Evolutionary conservation across 2,329 filamentous ascomycete genomes (phyloP).

Genomic region (Colletotrichum agaves): DNA sequence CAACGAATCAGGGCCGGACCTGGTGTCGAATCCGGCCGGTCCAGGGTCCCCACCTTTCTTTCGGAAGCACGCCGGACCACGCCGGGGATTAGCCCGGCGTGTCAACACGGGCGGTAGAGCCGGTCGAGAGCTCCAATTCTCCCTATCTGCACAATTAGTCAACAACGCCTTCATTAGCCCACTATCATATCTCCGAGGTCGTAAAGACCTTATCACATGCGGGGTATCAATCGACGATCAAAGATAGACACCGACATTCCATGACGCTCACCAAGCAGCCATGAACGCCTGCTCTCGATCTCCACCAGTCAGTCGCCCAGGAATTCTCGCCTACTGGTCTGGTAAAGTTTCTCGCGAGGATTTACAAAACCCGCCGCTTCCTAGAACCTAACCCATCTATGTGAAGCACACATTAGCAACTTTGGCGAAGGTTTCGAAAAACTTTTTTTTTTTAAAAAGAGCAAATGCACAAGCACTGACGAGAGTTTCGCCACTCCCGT

Average conservation of each 20-base stretch:
- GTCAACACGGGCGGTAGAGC: too few species aligned
- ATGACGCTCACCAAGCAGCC: neutral
- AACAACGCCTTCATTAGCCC: neutral
- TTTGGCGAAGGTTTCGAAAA: slow-evolving; percentile 2
- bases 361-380: neutral
- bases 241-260: slow-evolving; percentile 1
- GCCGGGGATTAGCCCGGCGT: neutral
- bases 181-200: neutral
- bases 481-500: slow-evolving; percentile 17
- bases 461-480: slow-evolving; percentile 7
- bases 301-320: neutral
- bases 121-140: neutral
- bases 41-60: neutral
- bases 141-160: neutral
- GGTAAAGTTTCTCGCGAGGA: neutral
- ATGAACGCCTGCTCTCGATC: neutral
- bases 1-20: neutral
- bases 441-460: too few species aligned
- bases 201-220: neutral
- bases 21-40: neutral
- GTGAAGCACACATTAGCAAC: neutral
- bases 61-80: neutral
- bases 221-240: neutral
- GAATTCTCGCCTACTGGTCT: neutral
- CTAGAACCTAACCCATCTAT: neutral